phyloP scores from a whole-genome alignment of 2,329 filamentous ascomycete genomes.

The Aspergillus sp. region DNA sequence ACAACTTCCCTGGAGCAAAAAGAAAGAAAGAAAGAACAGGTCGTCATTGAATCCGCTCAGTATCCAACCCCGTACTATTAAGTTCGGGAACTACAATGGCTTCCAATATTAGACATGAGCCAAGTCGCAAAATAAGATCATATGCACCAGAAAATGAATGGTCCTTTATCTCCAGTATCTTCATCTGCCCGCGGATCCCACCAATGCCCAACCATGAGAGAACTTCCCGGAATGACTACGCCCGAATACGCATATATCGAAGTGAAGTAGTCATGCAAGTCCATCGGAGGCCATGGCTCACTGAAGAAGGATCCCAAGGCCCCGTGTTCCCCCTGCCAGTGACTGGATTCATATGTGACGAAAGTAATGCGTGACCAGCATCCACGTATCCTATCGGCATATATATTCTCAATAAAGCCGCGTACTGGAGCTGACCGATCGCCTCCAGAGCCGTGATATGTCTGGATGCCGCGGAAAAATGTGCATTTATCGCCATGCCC shows the following conservation, averaged over 20 bases:
- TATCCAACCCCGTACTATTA: no score
- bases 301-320: constrained; percentile 1
- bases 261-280: constrained; percentile 24
- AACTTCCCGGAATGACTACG: constrained; percentile 46
- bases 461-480: constrained; percentile 30
- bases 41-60: no score
- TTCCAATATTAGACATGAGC: not conserved
- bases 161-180: not conserved
- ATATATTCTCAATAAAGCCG: constrained; percentile 37
- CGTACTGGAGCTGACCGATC: constrained; percentile 23
- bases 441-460: constrained; percentile 10
- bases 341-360: constrained; percentile 29
- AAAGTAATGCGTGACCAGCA: constrained; percentile 39
- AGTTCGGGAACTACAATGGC: no score
- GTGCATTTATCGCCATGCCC: constrained; percentile 5
- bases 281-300: constrained; percentile 16
- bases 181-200: constrained; percentile 20
- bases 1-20: no score
- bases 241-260: constrained; percentile 50
- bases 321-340: not conserved
- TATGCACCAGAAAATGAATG: constrained; percentile 7
- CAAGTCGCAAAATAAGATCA: not conserved
- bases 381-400: constrained; percentile 31
- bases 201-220: constrained; percentile 53
- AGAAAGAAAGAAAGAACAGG: no score